Percentiles rank a stretch among this genome's conserved stretches.
These are phyloP conservation scores for Pyrenophora tritici-repentis DNA, from an alignment of 2,329 filamentous ascomycete species.

Conservation along the genomic window DNA sequence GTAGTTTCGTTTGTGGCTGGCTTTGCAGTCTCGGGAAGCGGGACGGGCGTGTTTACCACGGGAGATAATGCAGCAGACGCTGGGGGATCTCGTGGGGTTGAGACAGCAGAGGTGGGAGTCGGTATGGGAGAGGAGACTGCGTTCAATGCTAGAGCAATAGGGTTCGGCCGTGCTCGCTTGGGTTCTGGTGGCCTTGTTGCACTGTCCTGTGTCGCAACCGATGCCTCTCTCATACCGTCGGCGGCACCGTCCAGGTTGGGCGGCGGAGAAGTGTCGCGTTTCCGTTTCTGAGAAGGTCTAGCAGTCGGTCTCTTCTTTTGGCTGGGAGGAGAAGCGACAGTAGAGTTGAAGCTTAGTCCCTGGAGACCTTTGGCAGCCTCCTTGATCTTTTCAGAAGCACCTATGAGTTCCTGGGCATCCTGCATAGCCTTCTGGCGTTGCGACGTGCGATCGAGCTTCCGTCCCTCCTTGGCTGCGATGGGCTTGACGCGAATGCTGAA, in stretches of 20 bases:
- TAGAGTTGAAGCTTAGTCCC: constrained; percentile 37
- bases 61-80: constrained; percentile 23
- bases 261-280: constrained; percentile 56
- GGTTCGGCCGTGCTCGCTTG: constrained; percentile 37
- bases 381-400: constrained; percentile 40
- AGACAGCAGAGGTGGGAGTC: constrained; percentile 16
- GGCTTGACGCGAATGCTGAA: constrained; percentile 77
- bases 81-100: constrained; percentile 13
- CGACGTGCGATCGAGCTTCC: constrained; percentile 72
- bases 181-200: constrained; percentile 32
- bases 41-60: constrained; percentile 13
- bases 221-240: constrained; percentile 27
- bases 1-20: constrained; percentile 24
- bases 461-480: constrained; percentile 79
- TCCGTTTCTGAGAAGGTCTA: constrained; percentile 57
- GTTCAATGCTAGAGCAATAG: constrained; percentile 20
- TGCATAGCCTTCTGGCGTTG: constrained; percentile 56
- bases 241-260: constrained; percentile 18
- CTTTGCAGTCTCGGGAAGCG: constrained; percentile 24
- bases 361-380: constrained; percentile 44
- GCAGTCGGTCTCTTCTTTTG: constrained; percentile 30
- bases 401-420: constrained; percentile 45
- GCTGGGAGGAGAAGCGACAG: constrained; percentile 23
- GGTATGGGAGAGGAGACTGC: constrained; percentile 16
- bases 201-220: constrained; percentile 36